A percentile compares a stretch with the other conserved stretches of the same genome.
Evolutionary conservation across 2,329 filamentous ascomycete species (phyloP).

Genomic region (Myriosclerotinia duriaeana): DNA sequence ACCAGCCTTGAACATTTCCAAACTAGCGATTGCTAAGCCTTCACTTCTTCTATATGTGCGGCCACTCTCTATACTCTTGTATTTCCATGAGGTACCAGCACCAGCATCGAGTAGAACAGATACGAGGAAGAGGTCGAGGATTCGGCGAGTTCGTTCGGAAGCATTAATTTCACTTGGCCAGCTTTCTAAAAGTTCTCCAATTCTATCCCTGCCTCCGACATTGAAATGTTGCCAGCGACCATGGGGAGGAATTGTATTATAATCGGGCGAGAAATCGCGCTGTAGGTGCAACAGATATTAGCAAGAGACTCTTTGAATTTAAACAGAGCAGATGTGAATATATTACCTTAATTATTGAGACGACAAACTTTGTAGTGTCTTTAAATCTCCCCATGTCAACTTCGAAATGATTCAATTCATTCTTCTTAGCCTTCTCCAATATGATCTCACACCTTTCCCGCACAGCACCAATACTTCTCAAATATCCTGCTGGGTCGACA

Average conservation of each 20-base stretch:
- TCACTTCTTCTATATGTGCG: constrained; percentile 82
- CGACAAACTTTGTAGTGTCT: constrained; percentile 67
- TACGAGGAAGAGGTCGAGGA: constrained; percentile 76
- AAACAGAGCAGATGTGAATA: constrained; percentile 21
- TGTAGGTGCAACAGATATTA: constrained; percentile 39
- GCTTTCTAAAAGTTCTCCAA: constrained; percentile 67
- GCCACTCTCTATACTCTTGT: constrained; percentile 87
- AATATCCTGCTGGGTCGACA: constrained; percentile 84
- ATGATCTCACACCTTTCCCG: constrained; percentile 67
- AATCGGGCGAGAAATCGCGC: constrained; percentile 70
- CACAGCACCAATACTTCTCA: constrained; percentile 85
- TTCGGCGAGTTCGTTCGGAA: constrained; percentile 69
- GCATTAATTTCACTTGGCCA: constrained; percentile 67
- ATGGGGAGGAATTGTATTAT: constrained; percentile 77
- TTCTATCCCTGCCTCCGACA: constrained; percentile 72
- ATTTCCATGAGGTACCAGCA: constrained; percentile 86
- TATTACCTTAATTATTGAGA: constrained; percentile 70
- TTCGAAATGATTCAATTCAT: constrained; percentile 68
- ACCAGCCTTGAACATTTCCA: constrained; percentile 93
- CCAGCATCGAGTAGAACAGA: constrained; percentile 85
- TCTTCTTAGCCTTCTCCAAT: constrained; percentile 64
- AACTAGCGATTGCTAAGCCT: constrained; percentile 72
- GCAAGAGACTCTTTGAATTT: background rate
- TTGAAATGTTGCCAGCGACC: constrained; percentile 82
- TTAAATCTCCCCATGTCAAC: constrained; percentile 69